Base-by-base conservation (phyloP, 2,329 filamentous ascomycete genomes). In the Coniella vitis region DNA sequence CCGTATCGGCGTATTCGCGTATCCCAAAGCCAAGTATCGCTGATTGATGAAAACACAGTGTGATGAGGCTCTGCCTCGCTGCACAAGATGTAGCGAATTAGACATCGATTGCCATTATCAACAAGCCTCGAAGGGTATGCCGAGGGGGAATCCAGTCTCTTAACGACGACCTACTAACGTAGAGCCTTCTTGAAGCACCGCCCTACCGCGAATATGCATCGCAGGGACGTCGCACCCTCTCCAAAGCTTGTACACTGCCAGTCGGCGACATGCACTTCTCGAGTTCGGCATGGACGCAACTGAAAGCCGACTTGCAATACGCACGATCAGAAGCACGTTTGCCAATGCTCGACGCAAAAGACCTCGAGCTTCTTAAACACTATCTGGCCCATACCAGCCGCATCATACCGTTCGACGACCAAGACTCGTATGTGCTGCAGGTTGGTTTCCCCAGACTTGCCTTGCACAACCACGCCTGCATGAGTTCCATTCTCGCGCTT, bases 51-150 rank as follows among this genome's bases (percentile, higher is more conserved):
- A 19, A 7, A 5, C 25, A 22, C 12, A 51, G 49, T 51, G 75
- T 51, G 74, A 77, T 50, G 74, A 77, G 59, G 61, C 61, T 13
- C 76, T 73, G 54, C 75, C 74, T 4, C 59, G 59, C 3, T 78
- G 75, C 38, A 67, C 66, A 38, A 71, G 73, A 53, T 78, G 75
- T 50, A 57, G 67, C 14, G 63, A 65, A 1, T 69, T 73, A 31
- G 66, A 67, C 8, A 68, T 74, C 25, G 65, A 71, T 37, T 78
- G 74, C 57, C 65, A 68, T 32, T 77, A 76, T 55, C 70, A 70
- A 10, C 37, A 40, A 7, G n/a, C 16, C 3, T 12, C 25, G 4
- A 14, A n/a, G 12, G 13, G 17, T 10, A 13, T 38, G 10, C 29
- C 36, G 29, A 10, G 19, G n/a, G 21, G 44, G 7, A 22, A 2